These are phyloP conservation scores for Bryum argenteum DNA, from an alignment of 225 moss, liverwort and hornwort species.

Conservation along the genomic window DNA sequence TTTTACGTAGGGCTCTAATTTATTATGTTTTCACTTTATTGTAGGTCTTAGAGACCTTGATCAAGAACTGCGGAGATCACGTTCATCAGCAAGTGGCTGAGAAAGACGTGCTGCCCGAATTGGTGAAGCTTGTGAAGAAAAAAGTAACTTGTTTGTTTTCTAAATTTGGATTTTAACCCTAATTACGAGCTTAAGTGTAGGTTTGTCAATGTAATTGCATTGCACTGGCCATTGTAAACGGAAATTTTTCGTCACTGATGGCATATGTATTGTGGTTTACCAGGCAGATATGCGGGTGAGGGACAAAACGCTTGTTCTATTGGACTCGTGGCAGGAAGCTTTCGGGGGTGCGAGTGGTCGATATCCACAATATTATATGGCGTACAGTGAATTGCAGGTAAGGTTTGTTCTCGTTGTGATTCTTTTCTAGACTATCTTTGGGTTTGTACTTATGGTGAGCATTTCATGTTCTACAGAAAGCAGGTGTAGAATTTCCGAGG, in stretches of 20 bases:
- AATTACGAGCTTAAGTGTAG: not conserved
- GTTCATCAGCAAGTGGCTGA: conserved; percentile 87
- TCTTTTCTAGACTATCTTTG: not conserved
- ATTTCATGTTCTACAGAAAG: conserved; percentile 46
- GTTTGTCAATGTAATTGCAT: not conserved
- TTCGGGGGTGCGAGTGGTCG: conserved; percentile 73
- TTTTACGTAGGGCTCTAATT: not conserved
- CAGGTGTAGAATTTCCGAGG: conserved; percentile 48
- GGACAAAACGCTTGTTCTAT: conserved; percentile 73
- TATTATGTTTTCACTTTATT: not conserved
- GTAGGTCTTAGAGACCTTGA: conserved; percentile 77
- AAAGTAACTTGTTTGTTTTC: conserved; percentile 37
- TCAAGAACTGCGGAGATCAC: conserved; percentile 75
- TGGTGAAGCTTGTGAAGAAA: conserved; percentile 79
- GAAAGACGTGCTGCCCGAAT: conserved; percentile 74
- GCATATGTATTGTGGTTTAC: conserved; percentile 16
- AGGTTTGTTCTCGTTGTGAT: not conserved
- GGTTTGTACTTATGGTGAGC: conserved; percentile 25
- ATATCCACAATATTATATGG: conserved; percentile 86
- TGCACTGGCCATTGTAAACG: not conserved
- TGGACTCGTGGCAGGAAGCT: conserved; percentile 92
- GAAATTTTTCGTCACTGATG: not conserved
- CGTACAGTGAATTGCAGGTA: conserved; percentile 77
- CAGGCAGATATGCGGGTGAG: conserved; percentile 90
- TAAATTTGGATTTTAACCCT: not conserved